Evolutionary conservation across 169 alveolate genomes (phyloP).

Genomic region (Plasmodium vinckei): DNA sequence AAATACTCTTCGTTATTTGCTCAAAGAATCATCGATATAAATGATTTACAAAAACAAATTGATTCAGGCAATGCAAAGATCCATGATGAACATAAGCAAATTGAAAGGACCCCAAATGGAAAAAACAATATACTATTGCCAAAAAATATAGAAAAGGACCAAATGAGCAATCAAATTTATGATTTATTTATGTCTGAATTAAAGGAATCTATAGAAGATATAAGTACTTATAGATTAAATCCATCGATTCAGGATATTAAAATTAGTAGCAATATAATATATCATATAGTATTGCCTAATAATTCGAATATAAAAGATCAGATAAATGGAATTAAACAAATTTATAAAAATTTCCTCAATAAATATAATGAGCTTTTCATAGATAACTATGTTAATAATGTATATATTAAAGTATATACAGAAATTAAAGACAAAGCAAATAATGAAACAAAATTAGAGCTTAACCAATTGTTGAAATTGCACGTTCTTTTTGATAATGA

Average conservation of each 20-base stretch:
- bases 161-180: background rate
- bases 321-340: conserved; percentile 3
- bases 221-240: conserved; percentile 25
- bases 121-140: background rate
- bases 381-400: conserved; percentile 66
- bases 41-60: conserved; percentile 7
- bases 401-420: conserved; percentile 22
- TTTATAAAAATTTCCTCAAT: conserved; percentile 22
- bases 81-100: too few species aligned
- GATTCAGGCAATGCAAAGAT: too few species aligned
- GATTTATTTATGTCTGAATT: conserved; percentile 14
- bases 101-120: background rate
- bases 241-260: conserved; percentile 21
- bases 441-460: background rate
- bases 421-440: background rate
- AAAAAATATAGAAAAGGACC: background rate
- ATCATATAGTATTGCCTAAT: conserved; percentile 16
- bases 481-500: conserved; percentile 46
- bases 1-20: conserved; percentile 57
- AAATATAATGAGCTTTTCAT: conserved; percentile 37
- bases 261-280: conserved; percentile 50
- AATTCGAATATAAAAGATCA: background rate
- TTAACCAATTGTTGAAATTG: conserved; percentile 1
- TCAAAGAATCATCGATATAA: conserved; percentile 25
- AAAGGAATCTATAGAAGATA: conserved; percentile 43